These are phyloP conservation scores for Rhizopogon roseolus DNA, from an alignment of 768 basidiomycete species.

Conservation along the genomic window DNA sequence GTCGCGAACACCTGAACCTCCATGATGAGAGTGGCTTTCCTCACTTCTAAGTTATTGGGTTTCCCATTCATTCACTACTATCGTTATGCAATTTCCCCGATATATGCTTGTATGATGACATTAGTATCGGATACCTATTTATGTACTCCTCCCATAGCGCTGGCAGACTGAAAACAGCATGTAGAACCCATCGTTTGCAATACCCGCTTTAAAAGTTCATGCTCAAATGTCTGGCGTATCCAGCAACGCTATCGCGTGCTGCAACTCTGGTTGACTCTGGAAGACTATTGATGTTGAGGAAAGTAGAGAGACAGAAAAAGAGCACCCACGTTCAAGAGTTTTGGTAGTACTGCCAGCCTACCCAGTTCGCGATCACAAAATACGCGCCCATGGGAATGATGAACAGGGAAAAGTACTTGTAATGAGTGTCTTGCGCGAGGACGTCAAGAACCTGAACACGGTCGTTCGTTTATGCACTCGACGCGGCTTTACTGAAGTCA, in stretches of 20 bases:
- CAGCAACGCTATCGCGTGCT: conserved; percentile 2
- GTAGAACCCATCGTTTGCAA: not conserved
- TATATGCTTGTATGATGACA: not conserved
- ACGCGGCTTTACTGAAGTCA: not conserved
- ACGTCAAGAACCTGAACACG: conserved; percentile 53
- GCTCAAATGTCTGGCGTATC: conserved; percentile 9
- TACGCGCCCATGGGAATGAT: conserved; percentile 79
- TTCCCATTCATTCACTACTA: not conserved
- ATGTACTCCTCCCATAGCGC: no score
- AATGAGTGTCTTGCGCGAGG: conserved; percentile 72
- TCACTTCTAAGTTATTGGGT: not conserved
- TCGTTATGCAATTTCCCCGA: conserved; percentile 1
- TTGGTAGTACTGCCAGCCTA: conserved; percentile 96
- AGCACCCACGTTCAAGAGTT: conserved; percentile 55
- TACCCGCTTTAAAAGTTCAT: not conserved
- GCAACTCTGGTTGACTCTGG: no score
- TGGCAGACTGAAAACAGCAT: no score
- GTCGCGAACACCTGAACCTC: conserved; percentile 34
- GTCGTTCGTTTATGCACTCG: not conserved
- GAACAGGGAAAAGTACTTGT: conserved; percentile 82
- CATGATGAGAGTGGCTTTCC: conserved; percentile 10
- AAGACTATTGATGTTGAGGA: no score
- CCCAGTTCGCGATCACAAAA: conserved; percentile 98
- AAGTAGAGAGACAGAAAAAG: not conserved
- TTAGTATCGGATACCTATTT: not conserved